Percentiles rank a stretch among this genome's conserved stretches.
Conservation (phyloP, 768 basidiomycete genomes). For the Hygrocybe coccinea region DNA sequence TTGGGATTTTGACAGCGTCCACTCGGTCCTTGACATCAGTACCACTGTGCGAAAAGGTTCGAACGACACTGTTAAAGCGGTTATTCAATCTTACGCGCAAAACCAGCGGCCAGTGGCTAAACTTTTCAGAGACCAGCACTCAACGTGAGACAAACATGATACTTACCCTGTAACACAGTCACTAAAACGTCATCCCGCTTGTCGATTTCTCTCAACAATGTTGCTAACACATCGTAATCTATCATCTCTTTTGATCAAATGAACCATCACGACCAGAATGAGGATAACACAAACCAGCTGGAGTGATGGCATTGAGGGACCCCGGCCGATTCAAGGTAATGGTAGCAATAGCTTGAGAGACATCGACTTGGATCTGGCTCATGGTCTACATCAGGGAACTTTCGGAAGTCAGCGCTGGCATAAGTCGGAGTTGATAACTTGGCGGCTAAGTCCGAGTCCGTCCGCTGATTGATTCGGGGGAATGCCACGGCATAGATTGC, state of each 20-base stretch:
- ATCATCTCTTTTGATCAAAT: neutral
- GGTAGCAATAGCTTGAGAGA: conserved; percentile 59
- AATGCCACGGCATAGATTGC: conserved; percentile 51
- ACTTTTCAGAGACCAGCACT: neutral
- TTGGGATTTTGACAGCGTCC: conserved; percentile 11
- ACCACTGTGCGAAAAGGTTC: conserved; percentile 38
- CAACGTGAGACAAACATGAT: neutral
- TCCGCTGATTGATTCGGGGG: neutral
- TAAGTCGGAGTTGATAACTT: too few species aligned
- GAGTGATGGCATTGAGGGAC: conserved; percentile 55
- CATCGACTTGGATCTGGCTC: conserved; percentile 44
- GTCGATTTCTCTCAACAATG: conserved; percentile 54
- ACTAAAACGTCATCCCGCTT: conserved; percentile 55
- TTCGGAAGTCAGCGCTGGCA: too few species aligned
- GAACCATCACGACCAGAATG: neutral
- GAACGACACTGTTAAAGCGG: neutral
- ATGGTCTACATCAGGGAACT: too few species aligned
- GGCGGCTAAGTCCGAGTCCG: neutral
- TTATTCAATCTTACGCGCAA: conserved; percentile 52
- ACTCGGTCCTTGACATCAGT: conserved; percentile 47
- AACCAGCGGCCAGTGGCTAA: conserved; percentile 67
- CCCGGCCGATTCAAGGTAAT: conserved; percentile 61
- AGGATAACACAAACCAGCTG: conserved; percentile 36
- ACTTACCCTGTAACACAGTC: conserved; percentile 63
- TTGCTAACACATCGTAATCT: conserved; percentile 57